phyloP scores from a whole-genome alignment of 441 rosid species.

The Populus trichocarpa region DNA sequence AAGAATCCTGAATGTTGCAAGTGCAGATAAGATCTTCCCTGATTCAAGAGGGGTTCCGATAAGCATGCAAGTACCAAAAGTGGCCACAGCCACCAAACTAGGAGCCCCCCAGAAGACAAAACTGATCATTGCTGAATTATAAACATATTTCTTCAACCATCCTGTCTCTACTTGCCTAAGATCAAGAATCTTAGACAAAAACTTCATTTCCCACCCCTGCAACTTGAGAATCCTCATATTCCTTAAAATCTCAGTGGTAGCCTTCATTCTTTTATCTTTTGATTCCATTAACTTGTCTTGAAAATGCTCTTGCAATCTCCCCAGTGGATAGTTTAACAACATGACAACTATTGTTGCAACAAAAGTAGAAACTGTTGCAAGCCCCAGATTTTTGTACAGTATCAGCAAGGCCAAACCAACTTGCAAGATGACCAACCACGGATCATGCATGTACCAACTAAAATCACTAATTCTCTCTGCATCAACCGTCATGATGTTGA shows the following conservation, averaged over 20 bases:
- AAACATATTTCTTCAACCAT: constrained; percentile 53
- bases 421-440: constrained; percentile 47
- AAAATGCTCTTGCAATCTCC: constrained; percentile 38
- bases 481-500: constrained; percentile 63
- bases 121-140: constrained; percentile 30
- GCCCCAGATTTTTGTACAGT: constrained; percentile 54
- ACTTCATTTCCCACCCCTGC: constrained; percentile 77
- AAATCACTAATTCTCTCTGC: constrained; percentile 56
- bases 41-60: constrained; percentile 52
- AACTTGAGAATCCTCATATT: constrained; percentile 72
- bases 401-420: constrained; percentile 46
- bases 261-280: constrained; percentile 61
- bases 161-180: constrained; percentile 41
- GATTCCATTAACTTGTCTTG: constrained; percentile 55
- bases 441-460: constrained; percentile 49
- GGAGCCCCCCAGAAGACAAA: constrained; percentile 61
- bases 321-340: constrained; percentile 55
- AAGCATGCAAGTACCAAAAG: constrained; percentile 51
- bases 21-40: constrained; percentile 61
- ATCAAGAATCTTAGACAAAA: constrained; percentile 44
- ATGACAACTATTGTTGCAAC: constrained; percentile 42
- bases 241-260: constrained; percentile 52
- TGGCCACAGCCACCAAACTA: constrained; percentile 45
- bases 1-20: constrained; percentile 64
- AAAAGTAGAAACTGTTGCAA: constrained; percentile 46